These are phyloP conservation scores for Hypomyces perniciosus DNA, from an alignment of 2,329 filamentous ascomycete species.

Conservation along the genomic window DNA sequence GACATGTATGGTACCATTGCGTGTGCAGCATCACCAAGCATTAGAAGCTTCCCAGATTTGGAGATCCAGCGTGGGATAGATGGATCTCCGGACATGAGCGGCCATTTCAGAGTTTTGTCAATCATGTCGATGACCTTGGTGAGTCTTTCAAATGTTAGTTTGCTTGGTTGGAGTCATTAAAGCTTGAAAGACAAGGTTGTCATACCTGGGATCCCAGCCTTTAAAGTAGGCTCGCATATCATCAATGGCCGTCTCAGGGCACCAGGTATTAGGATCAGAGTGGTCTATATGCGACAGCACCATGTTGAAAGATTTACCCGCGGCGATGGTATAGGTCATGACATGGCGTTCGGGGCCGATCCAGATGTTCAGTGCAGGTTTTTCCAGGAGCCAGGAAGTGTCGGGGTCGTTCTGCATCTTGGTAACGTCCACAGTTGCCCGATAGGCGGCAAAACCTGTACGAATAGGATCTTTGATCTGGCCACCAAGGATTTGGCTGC, in stretches of 20 bases:
- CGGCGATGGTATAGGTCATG: constrained; percentile 40
- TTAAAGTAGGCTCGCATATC: constrained; percentile 29
- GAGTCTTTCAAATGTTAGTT: constrained; percentile 18
- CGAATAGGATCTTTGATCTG: constrained; percentile 1
- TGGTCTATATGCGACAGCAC: constrained; percentile 37
- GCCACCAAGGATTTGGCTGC: constrained; percentile 3
- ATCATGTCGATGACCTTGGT: constrained; percentile 31
- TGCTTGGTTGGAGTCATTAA: neutral
- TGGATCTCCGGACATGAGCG: constrained; percentile 20
- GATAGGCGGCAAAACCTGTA: constrained; percentile 37
- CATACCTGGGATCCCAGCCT: constrained; percentile 29
- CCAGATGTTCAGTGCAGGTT: constrained; percentile 35
- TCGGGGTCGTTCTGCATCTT: constrained; percentile 32
- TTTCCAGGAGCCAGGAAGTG: constrained; percentile 32
- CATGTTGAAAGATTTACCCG: constrained; percentile 39
- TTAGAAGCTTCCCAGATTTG: constrained; percentile 24
- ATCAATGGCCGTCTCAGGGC: constrained; percentile 19
- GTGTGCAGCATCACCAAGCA: constrained; percentile 38
- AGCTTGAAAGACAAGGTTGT: neutral
- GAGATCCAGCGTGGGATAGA: constrained; percentile 26
- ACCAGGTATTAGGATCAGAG: constrained; percentile 27
- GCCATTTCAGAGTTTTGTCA: constrained; percentile 29
- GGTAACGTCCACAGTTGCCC: constrained; percentile 33
- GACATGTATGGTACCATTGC: constrained; percentile 40
- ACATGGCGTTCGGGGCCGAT: constrained; percentile 37